phyloP scores from a whole-genome alignment of 148 eudicot genomes.

The Persicaria maculosa region DNA sequence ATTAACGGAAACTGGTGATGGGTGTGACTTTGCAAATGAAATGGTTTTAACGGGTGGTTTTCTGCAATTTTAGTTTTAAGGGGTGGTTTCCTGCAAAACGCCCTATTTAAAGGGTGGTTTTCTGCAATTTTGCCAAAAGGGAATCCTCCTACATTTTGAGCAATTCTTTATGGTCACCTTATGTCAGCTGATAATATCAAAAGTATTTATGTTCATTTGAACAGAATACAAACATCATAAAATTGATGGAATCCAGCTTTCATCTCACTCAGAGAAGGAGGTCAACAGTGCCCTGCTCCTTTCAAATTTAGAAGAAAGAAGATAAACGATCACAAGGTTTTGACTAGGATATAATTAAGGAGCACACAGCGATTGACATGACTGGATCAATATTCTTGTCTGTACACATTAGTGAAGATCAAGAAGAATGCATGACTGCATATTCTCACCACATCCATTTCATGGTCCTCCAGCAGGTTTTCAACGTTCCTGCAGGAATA shows the following conservation, averaged over 20 bases:
- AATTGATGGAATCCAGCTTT: not conserved
- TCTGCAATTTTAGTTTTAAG: too few relatives aligned
- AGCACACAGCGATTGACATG: not conserved
- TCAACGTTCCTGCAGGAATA: not conserved
- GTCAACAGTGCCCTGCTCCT: not conserved
- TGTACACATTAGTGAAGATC: not conserved
- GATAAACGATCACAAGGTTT: not conserved
- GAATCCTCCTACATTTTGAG: not conserved
- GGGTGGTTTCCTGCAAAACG: too few relatives aligned
- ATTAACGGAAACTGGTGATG: too few relatives aligned
- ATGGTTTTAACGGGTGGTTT: too few relatives aligned
- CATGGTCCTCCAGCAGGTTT: not conserved
- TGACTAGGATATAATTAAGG: not conserved
- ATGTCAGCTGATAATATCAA: not conserved
- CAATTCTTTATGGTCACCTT: not conserved
- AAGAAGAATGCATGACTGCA: constrained; percentile 1
- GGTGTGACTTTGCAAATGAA: too few relatives aligned
- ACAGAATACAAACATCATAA: not conserved
- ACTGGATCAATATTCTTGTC: not conserved
- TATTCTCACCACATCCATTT: not conserved
- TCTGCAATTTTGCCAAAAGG: too few relatives aligned
- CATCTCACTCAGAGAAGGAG: not conserved
- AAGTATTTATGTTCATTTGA: not conserved
- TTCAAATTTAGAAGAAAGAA: not conserved
- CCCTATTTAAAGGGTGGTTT: too few relatives aligned